These are phyloP conservation scores for Rehmannia glutinosa DNA, from an alignment of 257 asterid genomes.

Conservation along the genomic window DNA sequence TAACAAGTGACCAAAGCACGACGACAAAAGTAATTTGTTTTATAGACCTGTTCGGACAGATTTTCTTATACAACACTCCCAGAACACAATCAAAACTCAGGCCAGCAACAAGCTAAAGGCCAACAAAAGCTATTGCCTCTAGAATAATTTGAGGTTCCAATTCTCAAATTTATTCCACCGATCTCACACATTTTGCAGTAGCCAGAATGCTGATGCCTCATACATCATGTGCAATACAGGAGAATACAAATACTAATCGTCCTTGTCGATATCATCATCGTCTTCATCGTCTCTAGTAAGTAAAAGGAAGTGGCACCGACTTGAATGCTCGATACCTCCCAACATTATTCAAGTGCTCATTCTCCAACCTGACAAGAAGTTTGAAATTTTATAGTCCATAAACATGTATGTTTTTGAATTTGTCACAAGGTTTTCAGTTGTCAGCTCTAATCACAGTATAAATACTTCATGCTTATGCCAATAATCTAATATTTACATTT, in stretches of 20 bases:
- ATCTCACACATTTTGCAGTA: neutral
- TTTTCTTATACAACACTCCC: no score
- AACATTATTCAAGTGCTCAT: slow-evolving; percentile 78
- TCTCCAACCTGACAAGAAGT: slow-evolving; percentile 65
- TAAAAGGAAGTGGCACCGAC: slow-evolving; percentile 78
- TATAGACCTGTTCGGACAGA: no score
- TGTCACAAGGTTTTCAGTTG: neutral
- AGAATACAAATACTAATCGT: neutral
- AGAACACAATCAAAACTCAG: no score
- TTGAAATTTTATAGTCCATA: neutral
- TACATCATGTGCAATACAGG: neutral
- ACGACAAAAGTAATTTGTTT: no score
- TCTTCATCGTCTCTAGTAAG: slow-evolving; percentile 42
- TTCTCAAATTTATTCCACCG: neutral
- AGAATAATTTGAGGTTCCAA: neutral
- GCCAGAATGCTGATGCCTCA: neutral
- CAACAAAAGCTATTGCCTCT: no score
- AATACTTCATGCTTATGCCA: no score
- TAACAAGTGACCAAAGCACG: no score
- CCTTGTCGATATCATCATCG: slow-evolving; percentile 10
- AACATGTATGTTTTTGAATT: neutral
- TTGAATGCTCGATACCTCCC: slow-evolving; percentile 81
- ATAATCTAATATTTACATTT: no score
- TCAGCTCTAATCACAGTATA: no score
- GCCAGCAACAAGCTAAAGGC: no score